phyloP scores from a whole-genome alignment of 495 filamentous ascomycete species.

The Xylaria venustula region DNA sequence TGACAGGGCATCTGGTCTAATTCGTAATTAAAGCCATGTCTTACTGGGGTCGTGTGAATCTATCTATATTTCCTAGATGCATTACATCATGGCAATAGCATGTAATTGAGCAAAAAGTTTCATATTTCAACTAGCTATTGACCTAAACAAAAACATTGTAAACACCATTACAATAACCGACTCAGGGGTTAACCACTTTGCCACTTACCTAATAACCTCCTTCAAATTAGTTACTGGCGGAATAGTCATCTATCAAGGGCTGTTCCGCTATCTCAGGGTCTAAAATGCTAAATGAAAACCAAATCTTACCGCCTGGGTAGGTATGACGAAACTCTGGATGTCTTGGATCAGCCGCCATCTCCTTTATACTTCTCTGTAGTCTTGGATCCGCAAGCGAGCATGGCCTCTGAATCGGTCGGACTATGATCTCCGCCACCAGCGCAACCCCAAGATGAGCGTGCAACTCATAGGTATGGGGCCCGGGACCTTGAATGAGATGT shows the following conservation, averaged over 20 bases:
- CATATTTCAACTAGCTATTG: too few species aligned
- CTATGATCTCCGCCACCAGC: constrained; percentile 2
- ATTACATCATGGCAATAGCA: too few species aligned
- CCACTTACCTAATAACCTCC: too few species aligned
- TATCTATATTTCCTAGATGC: too few species aligned
- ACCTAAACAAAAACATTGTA: too few species aligned
- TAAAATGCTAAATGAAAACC: constrained; percentile 4
- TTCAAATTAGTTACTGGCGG: too few species aligned
- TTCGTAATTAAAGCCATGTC: too few species aligned
- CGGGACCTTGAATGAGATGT: constrained; percentile 9
- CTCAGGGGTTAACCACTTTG: too few species aligned
- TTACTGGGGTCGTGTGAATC: too few species aligned
- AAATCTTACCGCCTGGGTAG: neutral
- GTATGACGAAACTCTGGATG: neutral
- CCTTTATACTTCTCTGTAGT: neutral
- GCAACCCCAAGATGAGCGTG: constrained; percentile 13
- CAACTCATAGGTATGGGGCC: constrained; percentile 15
- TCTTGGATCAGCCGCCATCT: neutral
- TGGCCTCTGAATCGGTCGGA: neutral
- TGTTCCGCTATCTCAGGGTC: neutral
- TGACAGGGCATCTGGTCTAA: too few species aligned
- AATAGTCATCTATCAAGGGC: neutral
- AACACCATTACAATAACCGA: too few species aligned
- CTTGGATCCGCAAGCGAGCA: neutral
- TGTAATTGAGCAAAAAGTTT: too few species aligned